Evolutionary conservation across 805 yeast species (phyloP).

Genomic region (Priceomyces castillae): DNA sequence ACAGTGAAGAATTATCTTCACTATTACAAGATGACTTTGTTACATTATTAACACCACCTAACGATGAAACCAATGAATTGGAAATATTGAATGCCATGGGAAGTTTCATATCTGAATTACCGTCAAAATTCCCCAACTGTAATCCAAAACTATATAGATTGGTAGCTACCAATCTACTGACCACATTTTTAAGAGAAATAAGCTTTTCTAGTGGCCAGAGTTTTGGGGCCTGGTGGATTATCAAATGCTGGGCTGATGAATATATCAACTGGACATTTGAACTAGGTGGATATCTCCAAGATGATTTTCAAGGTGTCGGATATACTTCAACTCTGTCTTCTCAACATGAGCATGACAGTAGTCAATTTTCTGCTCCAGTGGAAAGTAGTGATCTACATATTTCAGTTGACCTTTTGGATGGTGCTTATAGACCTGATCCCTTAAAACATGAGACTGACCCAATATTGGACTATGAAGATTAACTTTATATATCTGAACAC

Average conservation of each 20-base stretch:
- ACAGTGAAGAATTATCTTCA: slow-evolving; percentile 27
- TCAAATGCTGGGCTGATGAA: slow-evolving; percentile 75
- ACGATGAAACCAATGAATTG: slow-evolving; percentile 1
- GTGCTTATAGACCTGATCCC: neutral
- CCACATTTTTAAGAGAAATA: slow-evolving; percentile 61
- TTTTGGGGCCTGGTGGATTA: slow-evolving; percentile 74
- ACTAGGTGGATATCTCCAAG: slow-evolving; percentile 50
- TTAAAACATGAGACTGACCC: neutral
- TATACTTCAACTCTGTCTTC: neutral
- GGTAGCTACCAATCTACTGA: slow-evolving; percentile 51
- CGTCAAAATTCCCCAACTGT: slow-evolving; percentile 46
- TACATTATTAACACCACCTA: slow-evolving; percentile 18
- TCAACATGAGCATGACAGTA: neutral
- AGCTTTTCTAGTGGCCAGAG: slow-evolving; percentile 56
- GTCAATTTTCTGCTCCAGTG: neutral
- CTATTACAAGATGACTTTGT: slow-evolving; percentile 37
- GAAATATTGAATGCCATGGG: slow-evolving; percentile 8
- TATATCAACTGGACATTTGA: slow-evolving; percentile 67
- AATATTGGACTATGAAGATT: neutral
- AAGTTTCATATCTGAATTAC: slow-evolving; percentile 37
- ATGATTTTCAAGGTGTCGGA: slow-evolving; percentile 18
- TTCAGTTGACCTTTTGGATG: slow-evolving; percentile 2
- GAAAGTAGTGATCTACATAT: neutral
- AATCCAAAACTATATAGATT: slow-evolving; percentile 57
- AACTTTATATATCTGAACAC: no score